Base-by-base conservation (phyloP, 2,329 filamentous ascomycete species). In the Fusarium siculi region DNA sequence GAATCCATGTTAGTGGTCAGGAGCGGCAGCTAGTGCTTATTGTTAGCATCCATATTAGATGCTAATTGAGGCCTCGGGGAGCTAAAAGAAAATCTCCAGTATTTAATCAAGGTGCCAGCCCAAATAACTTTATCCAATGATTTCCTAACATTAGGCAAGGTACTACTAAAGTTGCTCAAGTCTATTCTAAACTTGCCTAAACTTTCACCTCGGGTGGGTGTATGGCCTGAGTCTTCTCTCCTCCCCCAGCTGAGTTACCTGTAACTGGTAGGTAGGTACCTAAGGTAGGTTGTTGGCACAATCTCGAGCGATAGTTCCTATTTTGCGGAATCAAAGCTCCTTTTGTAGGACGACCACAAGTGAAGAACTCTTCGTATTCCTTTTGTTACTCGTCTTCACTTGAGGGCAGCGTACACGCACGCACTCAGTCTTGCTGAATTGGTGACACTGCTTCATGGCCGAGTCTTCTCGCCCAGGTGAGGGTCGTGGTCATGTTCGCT, bases 401-500 rank as follows among this genome's bases (percentile, higher is more conserved):
- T 23, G 23, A 53, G 32, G 34, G 34, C 44, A 16, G 10, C 15
- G 34, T 34, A 39, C n/a, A 46, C 8, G n/a, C 34, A 21, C 39
- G n/a, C 34, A 21, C 39, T 42, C 44, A 36, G 15, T 44, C 43
- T 25, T 9, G 18, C 19, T 36, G 16, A 18, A 14, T 55, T 19
- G 32, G 21, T 44, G n/a, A 25, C 23, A 58, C 47, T 34, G n/a
- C 8, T 54, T 47, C 30, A 73, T 73, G 70, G 25, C 66, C 44
- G 65, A 69, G 18, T 32, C 44, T 25, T 62, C 66, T 18, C 58
- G 42, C 36, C 58, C 52, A 42, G 56, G 58, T 12, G 67, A 65
- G 25, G 72, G 62, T 14, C 67, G 60, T 25, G 67, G 52, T 15
- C 70, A 62, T 47, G 73, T 76, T 30, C 73, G 71, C 40, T 76